Evolutionary conservation across 1,139 yeast species (phyloP).

Genomic region (Suhomyces bribrorum): DNA sequence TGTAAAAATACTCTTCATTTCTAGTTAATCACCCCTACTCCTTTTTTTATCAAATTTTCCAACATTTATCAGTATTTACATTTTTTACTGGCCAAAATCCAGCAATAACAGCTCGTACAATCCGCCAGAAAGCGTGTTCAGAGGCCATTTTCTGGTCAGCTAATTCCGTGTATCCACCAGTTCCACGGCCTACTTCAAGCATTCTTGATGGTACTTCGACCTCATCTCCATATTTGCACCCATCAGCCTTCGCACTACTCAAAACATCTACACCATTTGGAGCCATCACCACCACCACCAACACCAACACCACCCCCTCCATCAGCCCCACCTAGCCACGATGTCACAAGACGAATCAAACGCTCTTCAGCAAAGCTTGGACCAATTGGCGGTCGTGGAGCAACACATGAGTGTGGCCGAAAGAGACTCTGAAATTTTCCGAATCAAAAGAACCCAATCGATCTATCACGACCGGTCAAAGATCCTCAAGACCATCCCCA

Average conservation of each 20-base stretch:
- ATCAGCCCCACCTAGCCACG: neutral
- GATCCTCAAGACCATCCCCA: conserved; percentile 52
- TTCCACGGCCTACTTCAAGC: neutral
- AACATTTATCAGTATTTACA: too few relatives aligned
- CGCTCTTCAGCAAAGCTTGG: conserved; percentile 17
- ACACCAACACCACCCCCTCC: conserved; percentile 1
- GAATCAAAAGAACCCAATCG: conserved; percentile 51
- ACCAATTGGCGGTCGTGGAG: conserved; percentile 56
- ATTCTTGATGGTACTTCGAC: too few relatives aligned
- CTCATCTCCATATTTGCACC: conserved; percentile 28
- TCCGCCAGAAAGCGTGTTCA: too few relatives aligned
- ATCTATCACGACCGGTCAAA: conserved; percentile 53
- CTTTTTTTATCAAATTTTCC: too few relatives aligned
- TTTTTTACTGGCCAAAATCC: too few relatives aligned
- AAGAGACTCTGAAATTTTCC: conserved; percentile 50
- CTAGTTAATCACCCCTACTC: too few relatives aligned
- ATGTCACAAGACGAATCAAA: conserved; percentile 11
- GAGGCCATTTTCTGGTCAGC: too few relatives aligned
- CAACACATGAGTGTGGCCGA: conserved; percentile 57
- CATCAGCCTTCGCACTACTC: neutral
- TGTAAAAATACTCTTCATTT: too few relatives aligned
- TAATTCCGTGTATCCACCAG: too few relatives aligned
- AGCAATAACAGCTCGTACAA: too few relatives aligned
- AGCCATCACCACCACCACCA: neutral
- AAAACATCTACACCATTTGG: neutral